Evolutionary conservation across 805 yeast genomes (phyloP).

Genomic region (Nakazawaea peltata): DNA sequence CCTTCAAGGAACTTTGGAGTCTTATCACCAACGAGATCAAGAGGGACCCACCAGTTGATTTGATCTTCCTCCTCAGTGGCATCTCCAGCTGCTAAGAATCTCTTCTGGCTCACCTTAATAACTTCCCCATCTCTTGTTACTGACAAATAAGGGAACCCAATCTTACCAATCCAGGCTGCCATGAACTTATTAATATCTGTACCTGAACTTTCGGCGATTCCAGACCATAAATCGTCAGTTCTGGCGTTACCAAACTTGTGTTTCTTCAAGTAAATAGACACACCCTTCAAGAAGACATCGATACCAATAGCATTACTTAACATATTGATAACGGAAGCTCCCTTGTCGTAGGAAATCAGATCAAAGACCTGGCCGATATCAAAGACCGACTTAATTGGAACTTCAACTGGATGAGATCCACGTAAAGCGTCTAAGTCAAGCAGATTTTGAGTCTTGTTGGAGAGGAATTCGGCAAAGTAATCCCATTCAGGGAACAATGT

Average conservation of each 20-base stretch:
- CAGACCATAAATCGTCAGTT: constrained; percentile 66
- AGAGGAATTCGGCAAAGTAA: constrained; percentile 50
- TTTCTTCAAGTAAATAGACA: constrained; percentile 55
- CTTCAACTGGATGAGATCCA: constrained; percentile 76
- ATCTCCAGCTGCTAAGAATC: constrained; percentile 61
- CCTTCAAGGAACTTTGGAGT: constrained; percentile 11
- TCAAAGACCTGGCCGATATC: constrained; percentile 82
- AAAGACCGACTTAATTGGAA: constrained; percentile 67
- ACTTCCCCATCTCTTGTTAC: constrained; percentile 29
- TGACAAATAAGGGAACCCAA: constrained; percentile 65
- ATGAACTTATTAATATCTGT: constrained; percentile 50
- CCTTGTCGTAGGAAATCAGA: constrained; percentile 73
- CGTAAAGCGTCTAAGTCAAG: constrained; percentile 47
- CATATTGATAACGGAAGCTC: constrained; percentile 75
- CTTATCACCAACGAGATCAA: constrained; percentile 21
- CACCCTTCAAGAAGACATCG: constrained; percentile 64
- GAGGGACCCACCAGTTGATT: constrained; percentile 54
- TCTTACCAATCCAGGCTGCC: constrained; percentile 60
- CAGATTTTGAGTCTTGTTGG: constrained; percentile 43
- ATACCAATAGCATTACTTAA: constrained; percentile 62
- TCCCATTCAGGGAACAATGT: constrained; percentile 76
- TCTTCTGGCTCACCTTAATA: constrained; percentile 42
- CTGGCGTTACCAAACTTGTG: constrained; percentile 65
- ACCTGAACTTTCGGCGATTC: constrained; percentile 56
- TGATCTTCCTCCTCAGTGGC: constrained; percentile 47